phyloP scores from a whole-genome alignment of 1,284 basidiomycete genomes.

The Irpex sp. region DNA sequence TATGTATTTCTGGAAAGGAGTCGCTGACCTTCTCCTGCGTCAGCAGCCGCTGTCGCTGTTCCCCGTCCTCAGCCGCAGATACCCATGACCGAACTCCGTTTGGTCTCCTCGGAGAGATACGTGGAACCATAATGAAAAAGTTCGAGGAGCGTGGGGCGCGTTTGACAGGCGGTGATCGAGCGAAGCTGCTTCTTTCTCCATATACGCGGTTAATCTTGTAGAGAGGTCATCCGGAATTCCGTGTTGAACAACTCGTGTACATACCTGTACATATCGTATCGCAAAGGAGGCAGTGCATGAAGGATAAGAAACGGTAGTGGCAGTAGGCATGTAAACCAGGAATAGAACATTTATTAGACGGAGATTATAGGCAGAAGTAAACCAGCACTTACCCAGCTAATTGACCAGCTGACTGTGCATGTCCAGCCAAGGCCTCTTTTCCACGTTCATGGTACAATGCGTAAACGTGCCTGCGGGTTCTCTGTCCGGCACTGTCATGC shows the following conservation, averaged over 20 bases:
- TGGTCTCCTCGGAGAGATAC: not conserved
- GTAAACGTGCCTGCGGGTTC: not conserved
- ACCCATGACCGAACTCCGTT: not conserved
- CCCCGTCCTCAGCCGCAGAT: not conserved
- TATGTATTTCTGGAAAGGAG: too few relatives aligned
- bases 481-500: not conserved
- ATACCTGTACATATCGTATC: not conserved
- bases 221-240: not conserved
- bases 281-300: not conserved
- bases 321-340: not conserved
- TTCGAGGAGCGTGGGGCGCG: too few relatives aligned
- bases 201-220: not conserved
- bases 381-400: too few relatives aligned
- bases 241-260: not conserved
- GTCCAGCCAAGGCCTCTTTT: not conserved
- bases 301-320: not conserved
- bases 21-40: too few relatives aligned
- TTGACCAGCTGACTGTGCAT: too few relatives aligned
- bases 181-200: not conserved
- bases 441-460: not conserved
- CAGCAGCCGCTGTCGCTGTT: not conserved
- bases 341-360: not conserved
- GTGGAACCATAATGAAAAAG: not conserved
- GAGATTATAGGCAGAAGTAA: too few relatives aligned
- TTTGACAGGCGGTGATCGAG: not conserved